A percentile compares a stretch with the other conserved stretches of the same genome.
phyloP scores from a whole-genome alignment of 495 filamentous ascomycete species.

The Aspergillus incahuasiensis region DNA sequence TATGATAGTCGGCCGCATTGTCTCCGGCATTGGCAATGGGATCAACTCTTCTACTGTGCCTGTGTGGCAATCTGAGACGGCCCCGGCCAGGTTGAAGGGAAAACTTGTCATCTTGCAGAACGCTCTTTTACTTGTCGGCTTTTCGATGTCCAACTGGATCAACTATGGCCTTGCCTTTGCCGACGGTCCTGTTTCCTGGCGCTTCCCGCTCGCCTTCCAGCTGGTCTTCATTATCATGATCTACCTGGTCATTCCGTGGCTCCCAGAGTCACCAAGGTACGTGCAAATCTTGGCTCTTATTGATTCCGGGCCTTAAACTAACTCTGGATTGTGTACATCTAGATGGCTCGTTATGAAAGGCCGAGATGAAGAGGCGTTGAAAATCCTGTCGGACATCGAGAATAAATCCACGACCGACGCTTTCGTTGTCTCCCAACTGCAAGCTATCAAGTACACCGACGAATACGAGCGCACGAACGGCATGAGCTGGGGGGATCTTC shows the following conservation, averaged over 20 bases:
- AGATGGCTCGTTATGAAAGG: conserved; percentile 41
- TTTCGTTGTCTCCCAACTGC: conserved; percentile 31
- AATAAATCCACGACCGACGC: conserved; percentile 35
- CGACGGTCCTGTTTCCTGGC: conserved; percentile 36
- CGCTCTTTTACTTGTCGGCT: conserved; percentile 23
- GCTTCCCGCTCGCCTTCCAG: conserved; percentile 44
- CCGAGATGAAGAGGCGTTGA: conserved; percentile 33
- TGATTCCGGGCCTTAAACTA: not conserved
- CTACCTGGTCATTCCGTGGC: conserved; percentile 40
- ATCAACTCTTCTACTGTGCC: conserved; percentile 60
- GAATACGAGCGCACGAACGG: conserved; percentile 39
- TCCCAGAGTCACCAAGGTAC: conserved; percentile 46
- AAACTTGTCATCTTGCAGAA: conserved; percentile 50
- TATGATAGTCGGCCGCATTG: conserved; percentile 59
- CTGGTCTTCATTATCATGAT: conserved; percentile 46
- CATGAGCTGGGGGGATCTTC: conserved; percentile 35
- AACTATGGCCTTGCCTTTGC: conserved; percentile 46
- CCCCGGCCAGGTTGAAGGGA: conserved; percentile 54
- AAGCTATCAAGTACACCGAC: conserved; percentile 37
- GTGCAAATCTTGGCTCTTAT: conserved; percentile 18
- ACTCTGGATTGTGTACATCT: not conserved
- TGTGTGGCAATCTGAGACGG: conserved; percentile 62
- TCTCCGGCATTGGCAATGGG: conserved; percentile 7
- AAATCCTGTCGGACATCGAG: conserved; percentile 43
- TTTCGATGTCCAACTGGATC: conserved; percentile 36